Evolutionary conservation across 148 eudicot species (phyloP).

Genomic region (Silene conica): DNA sequence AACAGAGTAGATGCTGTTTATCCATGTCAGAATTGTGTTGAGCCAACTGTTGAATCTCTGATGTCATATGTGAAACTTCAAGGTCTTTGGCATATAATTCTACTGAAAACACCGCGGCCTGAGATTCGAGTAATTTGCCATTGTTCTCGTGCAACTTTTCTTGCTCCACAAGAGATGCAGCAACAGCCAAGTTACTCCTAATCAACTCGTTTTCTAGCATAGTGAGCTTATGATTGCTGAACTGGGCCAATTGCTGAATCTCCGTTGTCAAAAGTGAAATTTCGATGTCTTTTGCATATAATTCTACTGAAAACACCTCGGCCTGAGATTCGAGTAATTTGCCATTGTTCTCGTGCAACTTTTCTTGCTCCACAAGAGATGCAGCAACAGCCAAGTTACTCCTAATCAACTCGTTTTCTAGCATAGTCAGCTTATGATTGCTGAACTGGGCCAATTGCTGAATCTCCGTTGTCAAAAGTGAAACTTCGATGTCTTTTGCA

Average conservation of each 20-base stretch:
- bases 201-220: too few species aligned
- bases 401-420: too few species aligned
- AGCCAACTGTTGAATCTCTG: background rate
- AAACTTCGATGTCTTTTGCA: conserved; percentile 65
- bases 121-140: conserved; percentile 34
- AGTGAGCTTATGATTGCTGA: too few species aligned
- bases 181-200: conserved; percentile 10
- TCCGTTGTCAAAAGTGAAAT: conserved; percentile 47
- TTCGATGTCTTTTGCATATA: conserved; percentile 65
- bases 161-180: conserved; percentile 42
- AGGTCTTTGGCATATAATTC: background rate
- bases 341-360: conserved; percentile 37
- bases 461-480: conserved; percentile 47
- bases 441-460: conserved; percentile 31
- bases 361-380: conserved; percentile 49
- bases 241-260: conserved; percentile 37
- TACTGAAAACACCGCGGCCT: conserved; percentile 40
- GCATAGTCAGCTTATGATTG: too few species aligned
- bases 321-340: conserved; percentile 37
- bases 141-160: conserved; percentile 43
- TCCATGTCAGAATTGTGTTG: conserved; percentile 30
- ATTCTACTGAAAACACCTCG: conserved; percentile 42
- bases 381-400: conserved; percentile 22
- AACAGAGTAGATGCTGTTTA: conserved; percentile 15
- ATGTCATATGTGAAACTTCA: background rate